Percentiles rank a stretch among this genome's conserved stretches.
Evolutionary conservation across 176 grass and related monocot genomes (phyloP).

Genomic region (Musa troglodytarum): DNA sequence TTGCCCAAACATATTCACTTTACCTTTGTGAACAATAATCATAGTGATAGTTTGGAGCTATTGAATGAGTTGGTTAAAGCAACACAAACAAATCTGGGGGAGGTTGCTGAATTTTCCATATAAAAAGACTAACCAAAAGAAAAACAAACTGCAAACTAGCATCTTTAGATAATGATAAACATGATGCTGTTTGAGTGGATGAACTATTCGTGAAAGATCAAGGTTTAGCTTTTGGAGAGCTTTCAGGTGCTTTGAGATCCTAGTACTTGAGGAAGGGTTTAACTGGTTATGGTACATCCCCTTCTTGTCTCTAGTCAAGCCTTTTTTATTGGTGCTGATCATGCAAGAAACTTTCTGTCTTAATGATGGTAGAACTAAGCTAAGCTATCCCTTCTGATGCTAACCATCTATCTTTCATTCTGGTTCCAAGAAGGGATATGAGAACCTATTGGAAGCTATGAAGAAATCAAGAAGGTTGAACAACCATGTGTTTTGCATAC

Average conservation of each 20-base stretch:
- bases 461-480: slow-evolving; percentile 94
- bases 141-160: no score
- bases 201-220: background rate
- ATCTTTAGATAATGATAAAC: background rate
- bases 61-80: no score
- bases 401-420: background rate
- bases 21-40: background rate
- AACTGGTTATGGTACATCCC: no score
- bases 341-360: no score
- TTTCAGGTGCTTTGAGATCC: no score
- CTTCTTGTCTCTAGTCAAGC: no score
- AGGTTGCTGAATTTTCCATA: background rate
- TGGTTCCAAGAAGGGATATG: slow-evolving; percentile 43
- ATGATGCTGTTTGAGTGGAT: background rate
- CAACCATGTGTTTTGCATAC: slow-evolving; percentile 87
- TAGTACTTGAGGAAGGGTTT: no score
- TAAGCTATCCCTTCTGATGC: background rate
- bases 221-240: no score
- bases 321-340: no score
- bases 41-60: background rate
- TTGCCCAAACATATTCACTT: background rate
- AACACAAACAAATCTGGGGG: no score
- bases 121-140: background rate
- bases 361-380: no score
- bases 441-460: slow-evolving; percentile 84